Evolutionary conservation across 306 rosid genomes (phyloP).

Genomic region (Trifolium repens): DNA sequence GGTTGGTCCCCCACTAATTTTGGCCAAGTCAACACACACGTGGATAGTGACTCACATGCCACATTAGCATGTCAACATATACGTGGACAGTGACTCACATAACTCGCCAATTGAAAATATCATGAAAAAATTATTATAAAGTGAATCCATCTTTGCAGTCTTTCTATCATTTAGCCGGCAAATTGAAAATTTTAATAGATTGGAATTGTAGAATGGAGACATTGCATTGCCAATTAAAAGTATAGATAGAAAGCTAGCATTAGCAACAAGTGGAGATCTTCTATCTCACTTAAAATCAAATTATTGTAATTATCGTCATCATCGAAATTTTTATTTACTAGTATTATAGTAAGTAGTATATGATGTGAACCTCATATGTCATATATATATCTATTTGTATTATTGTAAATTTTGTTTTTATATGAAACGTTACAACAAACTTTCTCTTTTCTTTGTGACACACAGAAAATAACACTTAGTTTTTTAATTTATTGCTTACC

Average conservation of each 20-base stretch:
- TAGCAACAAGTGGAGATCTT: conserved; percentile 10
- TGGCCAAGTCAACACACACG: too few relatives aligned
- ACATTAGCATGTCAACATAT: too few relatives aligned
- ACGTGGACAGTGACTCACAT: too few relatives aligned
- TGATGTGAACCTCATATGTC: conserved; percentile 5
- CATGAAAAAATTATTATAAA: too few relatives aligned
- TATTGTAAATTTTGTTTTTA: not conserved
- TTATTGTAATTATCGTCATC: conserved; percentile 7
- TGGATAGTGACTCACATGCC: too few relatives aligned
- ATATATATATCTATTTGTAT: not conserved
- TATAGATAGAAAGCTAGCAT: not conserved
- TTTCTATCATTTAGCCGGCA: not conserved
- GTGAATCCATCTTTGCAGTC: not conserved
- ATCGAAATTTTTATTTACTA: not conserved
- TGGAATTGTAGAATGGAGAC: not conserved
- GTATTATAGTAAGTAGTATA: not conserved
- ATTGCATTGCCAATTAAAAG: not conserved
- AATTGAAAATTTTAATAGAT: not conserved
- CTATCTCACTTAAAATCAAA: not conserved
- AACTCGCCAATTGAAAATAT: too few relatives aligned
- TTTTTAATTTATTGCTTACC: conserved; percentile 12
- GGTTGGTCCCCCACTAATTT: too few relatives aligned
- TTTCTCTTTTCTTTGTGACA: conserved; percentile 4
- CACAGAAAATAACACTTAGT: not conserved
- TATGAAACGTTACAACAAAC: not conserved